Percentiles rank a stretch among this genome's conserved stretches.
phyloP scores from a whole-genome alignment of 345 rosid genomes.

The Hibiscus trionum region DNA sequence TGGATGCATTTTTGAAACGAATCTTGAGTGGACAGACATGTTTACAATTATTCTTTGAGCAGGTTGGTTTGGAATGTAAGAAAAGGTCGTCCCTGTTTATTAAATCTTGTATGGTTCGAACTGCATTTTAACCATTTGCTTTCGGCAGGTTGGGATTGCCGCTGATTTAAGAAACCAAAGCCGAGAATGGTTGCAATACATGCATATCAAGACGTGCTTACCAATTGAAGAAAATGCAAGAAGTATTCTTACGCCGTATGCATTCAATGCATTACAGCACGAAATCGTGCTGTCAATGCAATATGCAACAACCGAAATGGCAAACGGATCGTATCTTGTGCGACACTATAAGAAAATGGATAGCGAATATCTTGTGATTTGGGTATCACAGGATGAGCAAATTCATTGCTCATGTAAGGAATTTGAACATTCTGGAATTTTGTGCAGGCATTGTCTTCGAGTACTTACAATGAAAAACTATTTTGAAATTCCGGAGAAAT shows the following conservation, averaged over 20 bases:
- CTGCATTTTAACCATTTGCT: slow-evolving; percentile 10
- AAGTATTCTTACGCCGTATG: slow-evolving; percentile 63
- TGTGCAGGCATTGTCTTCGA: slow-evolving; percentile 80
- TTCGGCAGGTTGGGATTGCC: slow-evolving; percentile 51
- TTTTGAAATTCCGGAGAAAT: slow-evolving; percentile 79
- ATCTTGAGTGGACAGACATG: slow-evolving; percentile 51
- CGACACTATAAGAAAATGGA: slow-evolving; percentile 82
- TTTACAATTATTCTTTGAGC: slow-evolving; percentile 69
- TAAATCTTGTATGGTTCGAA: neutral
- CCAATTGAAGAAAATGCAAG: slow-evolving; percentile 88
- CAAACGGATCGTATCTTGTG: slow-evolving; percentile 67
- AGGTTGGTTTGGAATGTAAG: slow-evolving; percentile 32
- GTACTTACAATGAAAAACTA: slow-evolving; percentile 62
- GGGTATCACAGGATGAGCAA: slow-evolving; percentile 72
- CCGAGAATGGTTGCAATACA: slow-evolving; percentile 33
- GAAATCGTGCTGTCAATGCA: slow-evolving; percentile 80
- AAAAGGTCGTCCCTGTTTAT: neutral
- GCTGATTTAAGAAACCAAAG: slow-evolving; percentile 36
- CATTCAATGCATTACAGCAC: slow-evolving; percentile 62
- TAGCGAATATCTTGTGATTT: slow-evolving; percentile 55
- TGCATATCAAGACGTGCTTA: slow-evolving; percentile 57
- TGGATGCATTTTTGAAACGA: slow-evolving; percentile 52
- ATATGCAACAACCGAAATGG: slow-evolving; percentile 67
- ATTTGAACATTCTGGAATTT: slow-evolving; percentile 70
- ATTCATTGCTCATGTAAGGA: slow-evolving; percentile 91